Evolutionary conservation across 2,329 filamentous ascomycete genomes (phyloP).

Genomic region (Fusarium circinatum): DNA sequence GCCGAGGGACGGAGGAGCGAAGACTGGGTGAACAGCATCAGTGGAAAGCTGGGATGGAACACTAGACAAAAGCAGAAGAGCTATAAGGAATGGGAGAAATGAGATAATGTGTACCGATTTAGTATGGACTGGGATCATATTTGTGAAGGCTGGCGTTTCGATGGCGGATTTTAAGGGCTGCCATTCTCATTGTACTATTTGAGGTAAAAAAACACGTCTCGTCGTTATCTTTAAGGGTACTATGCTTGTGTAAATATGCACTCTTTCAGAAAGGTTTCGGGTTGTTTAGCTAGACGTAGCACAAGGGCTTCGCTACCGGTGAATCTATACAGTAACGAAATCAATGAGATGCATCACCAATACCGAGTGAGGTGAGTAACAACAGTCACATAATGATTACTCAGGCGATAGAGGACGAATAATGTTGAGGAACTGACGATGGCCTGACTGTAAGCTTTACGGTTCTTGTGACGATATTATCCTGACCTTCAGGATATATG

Average conservation of each 20-base stretch:
- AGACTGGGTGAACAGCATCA: constrained; percentile 86
- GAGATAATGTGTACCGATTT: not conserved
- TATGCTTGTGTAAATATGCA: not conserved
- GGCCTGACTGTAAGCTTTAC: not conserved
- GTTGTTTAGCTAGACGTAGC: not conserved
- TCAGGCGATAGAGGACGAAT: not conserved
- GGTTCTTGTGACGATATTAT: not conserved
- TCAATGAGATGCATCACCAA: not conserved
- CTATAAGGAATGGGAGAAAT: constrained; percentile 60
- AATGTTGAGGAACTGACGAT: not conserved
- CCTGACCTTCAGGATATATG: not conserved
- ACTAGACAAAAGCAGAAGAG: constrained; percentile 80
- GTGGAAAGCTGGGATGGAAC: constrained; percentile 83
- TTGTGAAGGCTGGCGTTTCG: constrained; percentile 9
- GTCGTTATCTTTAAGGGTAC: not conserved
- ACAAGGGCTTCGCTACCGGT: not conserved
- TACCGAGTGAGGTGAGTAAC: not conserved
- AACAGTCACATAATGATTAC: not conserved
- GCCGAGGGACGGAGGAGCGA: constrained; percentile 74
- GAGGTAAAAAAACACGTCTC: not conserved
- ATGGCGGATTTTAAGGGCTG: not conserved
- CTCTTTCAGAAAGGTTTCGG: not conserved
- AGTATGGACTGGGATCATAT: not conserved
- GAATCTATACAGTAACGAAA: not conserved
- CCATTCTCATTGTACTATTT: not conserved